Base-by-base conservation (phyloP, 371 early-diverging fungal genomes). In the Rhizomucor miehei region DNA sequence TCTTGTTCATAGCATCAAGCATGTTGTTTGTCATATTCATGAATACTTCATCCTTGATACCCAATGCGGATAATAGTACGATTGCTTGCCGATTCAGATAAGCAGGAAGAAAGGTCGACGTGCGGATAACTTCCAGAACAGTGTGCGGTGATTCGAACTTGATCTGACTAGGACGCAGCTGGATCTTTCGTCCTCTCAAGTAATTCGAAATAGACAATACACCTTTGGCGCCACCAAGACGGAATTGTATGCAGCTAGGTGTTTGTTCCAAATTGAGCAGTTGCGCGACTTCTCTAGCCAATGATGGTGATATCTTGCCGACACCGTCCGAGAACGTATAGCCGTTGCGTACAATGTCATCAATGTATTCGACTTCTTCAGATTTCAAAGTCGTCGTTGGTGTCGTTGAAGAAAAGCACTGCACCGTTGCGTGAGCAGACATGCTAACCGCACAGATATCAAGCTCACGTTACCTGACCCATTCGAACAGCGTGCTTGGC, bases 311-410 rank as follows among this genome's bases (percentile, higher is more conserved):
- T 8, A 93, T 84, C 20, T 65, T 71, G 6, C 95, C 95, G n/a
- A 89, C 84, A 11, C 96, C 96, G 61, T 95, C 96, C 5, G 90
- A 85, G 59, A 92, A 94, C 1, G 58, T 68, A 57, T 73, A 87
- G 0, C 74, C 73, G 49, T 84, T 75, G 5, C 64, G 59, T 39
- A 69, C 66, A 34, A 90, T 70, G 51, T 92, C 91, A 0, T 60
- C 50, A 35, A 89, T 84, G 16, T 59, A 50, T 19, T 63, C 53
- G 2, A 86, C 66, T 6, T 86, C 65, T 0, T 69, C 25, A 0
- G 43, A 29, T 0, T 65, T 35, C 6, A 82, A 52, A 4, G 62
- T 67, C 2, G 58, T 56, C 4, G 82, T 80, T 16, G 81, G 81
- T 0, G 73, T 61, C 0, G 89, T 87, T 1, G 86, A 81, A 0